Evolutionary conservation across 1,284 basidiomycete species (phyloP).

Genomic region (Anthracocystis panici-leucophaei): DNA sequence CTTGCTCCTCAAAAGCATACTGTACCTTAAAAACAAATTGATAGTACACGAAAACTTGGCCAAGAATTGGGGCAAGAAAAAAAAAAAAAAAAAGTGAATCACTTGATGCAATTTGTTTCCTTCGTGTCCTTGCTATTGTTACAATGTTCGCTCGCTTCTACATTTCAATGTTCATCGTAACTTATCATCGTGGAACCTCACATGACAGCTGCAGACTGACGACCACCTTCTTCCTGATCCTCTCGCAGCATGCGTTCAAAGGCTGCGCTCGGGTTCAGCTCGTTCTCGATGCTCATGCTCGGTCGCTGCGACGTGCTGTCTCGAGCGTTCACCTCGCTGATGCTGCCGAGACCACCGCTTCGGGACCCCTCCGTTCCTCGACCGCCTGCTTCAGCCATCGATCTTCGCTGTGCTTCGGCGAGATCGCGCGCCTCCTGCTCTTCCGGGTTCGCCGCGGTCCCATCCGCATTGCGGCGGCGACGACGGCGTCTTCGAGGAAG

Average conservation of each 20-base stretch:
- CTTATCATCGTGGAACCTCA: conserved; percentile 1
- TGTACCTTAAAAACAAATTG: too few species aligned
- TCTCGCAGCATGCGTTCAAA: conserved; percentile 64
- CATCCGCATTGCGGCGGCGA: conserved; percentile 53
- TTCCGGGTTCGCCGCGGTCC: conserved; percentile 30
- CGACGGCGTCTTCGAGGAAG: conserved; percentile 64
- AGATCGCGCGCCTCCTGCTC: conserved; percentile 59
- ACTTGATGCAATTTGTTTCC: too few species aligned
- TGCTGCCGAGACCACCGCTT: neutral
- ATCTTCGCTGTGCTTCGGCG: conserved; percentile 62
- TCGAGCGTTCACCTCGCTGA: conserved; percentile 17
- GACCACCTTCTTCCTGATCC: conserved; percentile 43
- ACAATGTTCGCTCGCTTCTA: too few species aligned
- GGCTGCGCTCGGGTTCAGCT: conserved; percentile 51
- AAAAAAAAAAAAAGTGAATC: too few species aligned
- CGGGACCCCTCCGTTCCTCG: neutral
- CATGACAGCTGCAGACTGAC: conserved; percentile 37
- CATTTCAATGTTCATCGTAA: neutral
- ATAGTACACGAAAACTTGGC: too few species aligned
- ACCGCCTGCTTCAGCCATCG: conserved; percentile 50
- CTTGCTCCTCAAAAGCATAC: too few species aligned
- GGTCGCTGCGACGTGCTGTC: conserved; percentile 31
- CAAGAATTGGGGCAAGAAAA: too few species aligned
- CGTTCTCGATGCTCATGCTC: conserved; percentile 46
- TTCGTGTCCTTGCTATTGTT: too few species aligned